phyloP scores from a whole-genome alignment of 2,329 filamentous ascomycete genomes.

The Aspergillus fumigatiaffinis region DNA sequence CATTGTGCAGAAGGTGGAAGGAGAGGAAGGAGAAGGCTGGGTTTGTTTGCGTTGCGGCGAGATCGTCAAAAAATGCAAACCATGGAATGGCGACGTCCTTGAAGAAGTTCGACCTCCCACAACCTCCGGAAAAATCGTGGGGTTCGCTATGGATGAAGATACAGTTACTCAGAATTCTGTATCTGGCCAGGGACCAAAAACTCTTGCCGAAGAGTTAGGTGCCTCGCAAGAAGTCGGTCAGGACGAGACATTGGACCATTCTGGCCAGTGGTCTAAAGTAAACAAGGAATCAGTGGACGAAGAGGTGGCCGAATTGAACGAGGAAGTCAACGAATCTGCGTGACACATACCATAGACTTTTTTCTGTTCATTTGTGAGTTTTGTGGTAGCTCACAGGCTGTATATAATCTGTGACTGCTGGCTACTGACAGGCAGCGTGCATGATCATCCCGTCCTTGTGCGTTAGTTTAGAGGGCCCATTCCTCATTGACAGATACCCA shows the following conservation, averaged over 20 bases:
- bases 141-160: conserved; percentile 35
- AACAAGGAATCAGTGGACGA: conserved; percentile 26
- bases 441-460: background rate
- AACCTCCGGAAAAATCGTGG: conserved; percentile 39
- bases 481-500: background rate
- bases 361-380: background rate
- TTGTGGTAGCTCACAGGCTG: background rate
- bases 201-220: conserved; percentile 13
- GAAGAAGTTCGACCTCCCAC: conserved; percentile 34
- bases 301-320: conserved; percentile 2
- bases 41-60: conserved; percentile 84
- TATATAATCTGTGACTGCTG: background rate
- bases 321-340: background rate
- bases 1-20: conserved; percentile 81
- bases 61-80: conserved; percentile 75
- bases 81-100: conserved; percentile 88
- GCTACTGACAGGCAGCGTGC: background rate
- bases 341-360: background rate
- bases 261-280: conserved; percentile 35
- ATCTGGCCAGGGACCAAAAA: conserved; percentile 4
- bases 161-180: conserved; percentile 9
- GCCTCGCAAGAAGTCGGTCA: conserved; percentile 25
- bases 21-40: conserved; percentile 93
- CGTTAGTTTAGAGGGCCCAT: background rate
- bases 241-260: conserved; percentile 34